phyloP scores from a whole-genome alignment of 2,329 filamentous ascomycete species.

The Teratosphaeria gauchensis region DNA sequence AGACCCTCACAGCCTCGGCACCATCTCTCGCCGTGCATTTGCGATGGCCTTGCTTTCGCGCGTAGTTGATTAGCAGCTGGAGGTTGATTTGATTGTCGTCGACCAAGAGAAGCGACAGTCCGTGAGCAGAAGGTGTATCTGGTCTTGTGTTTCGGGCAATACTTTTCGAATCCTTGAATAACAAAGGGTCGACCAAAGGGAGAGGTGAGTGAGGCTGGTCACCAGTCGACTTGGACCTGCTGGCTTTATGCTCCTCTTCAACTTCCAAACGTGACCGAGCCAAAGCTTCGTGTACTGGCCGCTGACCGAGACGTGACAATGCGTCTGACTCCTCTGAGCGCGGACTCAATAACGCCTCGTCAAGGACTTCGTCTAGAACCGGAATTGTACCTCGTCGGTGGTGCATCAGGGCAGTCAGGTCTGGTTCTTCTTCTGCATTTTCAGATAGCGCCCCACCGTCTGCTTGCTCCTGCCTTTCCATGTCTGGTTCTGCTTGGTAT shows the following conservation, averaged over 20 bases:
- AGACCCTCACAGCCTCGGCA: constrained; percentile 38
- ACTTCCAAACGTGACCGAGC: not conserved
- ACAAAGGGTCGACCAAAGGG: not conserved
- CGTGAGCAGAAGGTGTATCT: not conserved
- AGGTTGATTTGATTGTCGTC: constrained; percentile 28
- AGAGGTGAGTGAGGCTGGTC: not conserved
- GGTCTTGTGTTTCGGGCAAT: not conserved
- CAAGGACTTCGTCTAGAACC: not conserved
- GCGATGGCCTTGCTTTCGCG: constrained; percentile 29
- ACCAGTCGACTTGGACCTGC: constrained; percentile 1
- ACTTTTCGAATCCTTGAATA: not conserved
- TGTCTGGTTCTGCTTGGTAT: not conserved
- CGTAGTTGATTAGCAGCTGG: constrained; percentile 22
- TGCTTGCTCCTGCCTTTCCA: not conserved
- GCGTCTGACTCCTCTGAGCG: not conserved
- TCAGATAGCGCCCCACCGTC: not conserved
- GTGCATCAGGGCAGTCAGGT: constrained; percentile 1
- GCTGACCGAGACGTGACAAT: not conserved
- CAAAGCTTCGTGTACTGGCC: not conserved
- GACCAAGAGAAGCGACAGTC: constrained; percentile 22
- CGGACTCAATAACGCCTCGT: not conserved
- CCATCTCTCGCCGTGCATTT: constrained; percentile 39
- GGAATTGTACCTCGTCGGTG: constrained; percentile 4
- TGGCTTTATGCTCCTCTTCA: not conserved
- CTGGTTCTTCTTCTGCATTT: not conserved